A percentile compares a stretch with the other conserved stretches of the same genome.
Evolutionary conservation across 441 rosid genomes (phyloP).

Genomic region (Arabidopsis hybrid): DNA sequence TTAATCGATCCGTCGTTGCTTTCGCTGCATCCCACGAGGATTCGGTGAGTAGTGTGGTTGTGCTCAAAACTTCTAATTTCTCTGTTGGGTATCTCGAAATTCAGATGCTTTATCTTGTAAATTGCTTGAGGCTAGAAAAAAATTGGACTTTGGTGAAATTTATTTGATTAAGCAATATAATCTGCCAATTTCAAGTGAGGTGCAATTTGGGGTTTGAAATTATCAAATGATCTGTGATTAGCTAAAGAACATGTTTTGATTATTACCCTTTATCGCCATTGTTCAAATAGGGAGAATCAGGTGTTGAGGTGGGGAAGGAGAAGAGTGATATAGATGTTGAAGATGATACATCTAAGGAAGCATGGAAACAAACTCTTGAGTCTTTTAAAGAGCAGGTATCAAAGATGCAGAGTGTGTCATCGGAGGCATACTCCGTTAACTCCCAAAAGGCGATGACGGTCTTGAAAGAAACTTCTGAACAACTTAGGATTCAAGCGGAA

Average conservation of each 20-base stretch:
- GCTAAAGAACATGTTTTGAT: slow-evolving; percentile 15
- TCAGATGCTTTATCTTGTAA: not conserved
- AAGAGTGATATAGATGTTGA: slow-evolving; percentile 47
- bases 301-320: slow-evolving; percentile 67
- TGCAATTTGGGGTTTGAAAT: slow-evolving; percentile 16
- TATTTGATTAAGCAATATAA: slow-evolving; percentile 2
- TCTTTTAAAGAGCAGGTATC: slow-evolving; percentile 78
- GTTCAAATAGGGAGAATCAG: slow-evolving; percentile 56
- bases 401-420: slow-evolving; percentile 78
- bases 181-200: not conserved
- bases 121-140: not conserved
- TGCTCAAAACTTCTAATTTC: slow-evolving; percentile 6
- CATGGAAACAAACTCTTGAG: slow-evolving; percentile 77
- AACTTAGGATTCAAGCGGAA: slow-evolving; percentile 78
- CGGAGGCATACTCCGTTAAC: slow-evolving; percentile 76
- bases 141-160: slow-evolving; percentile 1
- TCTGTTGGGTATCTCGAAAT: not conserved
- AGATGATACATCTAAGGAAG: slow-evolving; percentile 68
- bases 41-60: slow-evolving; percentile 51
- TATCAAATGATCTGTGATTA: slow-evolving; percentile 1
- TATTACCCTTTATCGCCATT: not conserved
- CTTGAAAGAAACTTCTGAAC: slow-evolving; percentile 72
- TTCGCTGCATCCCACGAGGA: slow-evolving; percentile 79
- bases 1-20: slow-evolving; percentile 47
- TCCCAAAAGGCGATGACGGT: slow-evolving; percentile 63